Percentiles rank a stretch among this genome's conserved stretches.
Conservation (phyloP, 352 stramenopile species). For the Pythium brachiatum region DNA sequence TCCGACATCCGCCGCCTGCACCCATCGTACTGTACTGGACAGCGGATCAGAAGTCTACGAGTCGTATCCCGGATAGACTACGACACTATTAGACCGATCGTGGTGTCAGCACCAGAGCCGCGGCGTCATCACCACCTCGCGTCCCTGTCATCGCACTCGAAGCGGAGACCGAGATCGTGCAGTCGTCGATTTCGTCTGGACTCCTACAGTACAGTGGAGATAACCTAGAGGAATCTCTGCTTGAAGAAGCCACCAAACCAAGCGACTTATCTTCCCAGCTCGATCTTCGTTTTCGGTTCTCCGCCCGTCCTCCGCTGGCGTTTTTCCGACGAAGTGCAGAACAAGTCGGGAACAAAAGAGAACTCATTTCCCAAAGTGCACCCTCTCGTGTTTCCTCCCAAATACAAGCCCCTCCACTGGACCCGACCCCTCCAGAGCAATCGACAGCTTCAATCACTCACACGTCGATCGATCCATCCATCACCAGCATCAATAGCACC, state of each 20-base stretch:
- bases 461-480: neutral
- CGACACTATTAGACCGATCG: too few species aligned
- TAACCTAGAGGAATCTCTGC: too few species aligned
- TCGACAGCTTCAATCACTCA: neutral
- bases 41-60: too few species aligned
- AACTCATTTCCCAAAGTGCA: constrained; percentile 3
- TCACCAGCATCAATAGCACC: neutral
- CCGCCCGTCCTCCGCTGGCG: neutral
- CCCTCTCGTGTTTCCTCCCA: neutral
- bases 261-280: constrained; percentile 2
- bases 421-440: neutral
- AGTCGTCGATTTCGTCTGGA: constrained; percentile 1
- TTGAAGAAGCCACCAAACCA: constrained; percentile 6
- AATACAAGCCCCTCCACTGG: constrained; percentile 3
- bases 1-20: too few species aligned
- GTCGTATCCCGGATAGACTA: too few species aligned
- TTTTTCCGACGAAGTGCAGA: neutral
- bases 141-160: neutral
- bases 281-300: constrained; percentile 1
- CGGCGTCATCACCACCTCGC: neutral
- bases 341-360: neutral
- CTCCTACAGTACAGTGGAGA: neutral
- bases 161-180: neutral
- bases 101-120: neutral
- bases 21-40: too few species aligned